Conservation (phyloP, 345 rosid species). For the Raphanus raphanistrum region DNA sequence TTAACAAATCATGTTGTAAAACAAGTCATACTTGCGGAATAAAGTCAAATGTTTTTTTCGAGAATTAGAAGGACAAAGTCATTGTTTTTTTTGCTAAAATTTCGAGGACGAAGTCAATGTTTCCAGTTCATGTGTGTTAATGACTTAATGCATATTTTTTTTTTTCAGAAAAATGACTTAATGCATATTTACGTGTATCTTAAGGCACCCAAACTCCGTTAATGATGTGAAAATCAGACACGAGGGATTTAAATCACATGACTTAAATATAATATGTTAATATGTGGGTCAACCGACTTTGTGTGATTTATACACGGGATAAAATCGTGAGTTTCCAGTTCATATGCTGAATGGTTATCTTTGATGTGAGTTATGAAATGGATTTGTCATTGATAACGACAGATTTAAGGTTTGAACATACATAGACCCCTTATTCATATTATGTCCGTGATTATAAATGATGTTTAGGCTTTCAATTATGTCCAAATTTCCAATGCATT, state of each 20-base stretch:
- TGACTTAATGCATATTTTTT: too few relatives aligned
- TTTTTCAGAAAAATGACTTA: too few relatives aligned
- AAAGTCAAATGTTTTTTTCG: neutral
- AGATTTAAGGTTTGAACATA: neutral
- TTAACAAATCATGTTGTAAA: neutral
- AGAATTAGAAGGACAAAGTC: neutral
- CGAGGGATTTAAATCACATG: neutral
- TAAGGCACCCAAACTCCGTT: neutral
- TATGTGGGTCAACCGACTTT: neutral
- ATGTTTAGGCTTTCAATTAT: neutral
- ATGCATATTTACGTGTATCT: neutral
- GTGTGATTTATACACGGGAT: neutral
- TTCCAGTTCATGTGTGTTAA: neutral
- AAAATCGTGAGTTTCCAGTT: neutral
- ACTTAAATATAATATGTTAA: neutral
- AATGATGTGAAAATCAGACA: neutral
- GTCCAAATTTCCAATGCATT: neutral
- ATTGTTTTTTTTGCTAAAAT: neutral
- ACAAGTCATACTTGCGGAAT: neutral
- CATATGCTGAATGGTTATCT: neutral
- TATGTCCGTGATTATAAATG: neutral
- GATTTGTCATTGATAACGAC: neutral
- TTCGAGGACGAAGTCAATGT: neutral
- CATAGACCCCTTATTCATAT: neutral
- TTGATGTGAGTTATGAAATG: neutral